A percentile compares a stretch with the other conserved stretches of the same genome.
phyloP scores from a whole-genome alignment of 2,329 filamentous ascomycete genomes.

The Diaporthe longicolla region DNA sequence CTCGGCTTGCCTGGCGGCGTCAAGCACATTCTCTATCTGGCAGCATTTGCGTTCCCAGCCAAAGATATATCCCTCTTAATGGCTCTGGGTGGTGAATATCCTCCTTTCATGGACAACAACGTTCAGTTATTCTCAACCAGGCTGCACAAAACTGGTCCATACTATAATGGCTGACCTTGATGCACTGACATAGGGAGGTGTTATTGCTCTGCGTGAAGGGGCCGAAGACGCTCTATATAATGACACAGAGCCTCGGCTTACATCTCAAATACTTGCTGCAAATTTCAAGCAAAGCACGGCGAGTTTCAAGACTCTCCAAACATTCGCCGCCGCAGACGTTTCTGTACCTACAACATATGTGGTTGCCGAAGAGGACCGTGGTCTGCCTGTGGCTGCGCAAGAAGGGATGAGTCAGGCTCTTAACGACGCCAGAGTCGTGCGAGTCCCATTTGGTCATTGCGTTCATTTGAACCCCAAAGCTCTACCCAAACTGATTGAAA shows the following conservation, averaged over 20 bases:
- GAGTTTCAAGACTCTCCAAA: not conserved
- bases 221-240: not conserved
- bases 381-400: not conserved
- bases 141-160: not conserved
- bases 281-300: not conserved
- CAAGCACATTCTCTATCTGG: not conserved
- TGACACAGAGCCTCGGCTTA: not conserved
- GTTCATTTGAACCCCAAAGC: not conserved
- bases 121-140: not conserved
- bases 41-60: not conserved
- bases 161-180: not conserved
- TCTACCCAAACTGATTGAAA: not conserved
- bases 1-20: not conserved
- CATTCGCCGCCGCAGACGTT: not conserved
- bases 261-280: not conserved
- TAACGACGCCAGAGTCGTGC: not conserved
- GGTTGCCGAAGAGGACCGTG: not conserved
- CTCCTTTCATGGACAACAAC: not conserved
- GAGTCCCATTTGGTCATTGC: not conserved
- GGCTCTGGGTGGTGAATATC: not conserved
- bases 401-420: not conserved
- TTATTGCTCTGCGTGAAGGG: not conserved
- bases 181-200: not conserved
- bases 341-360: not conserved
- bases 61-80: not conserved